Evolutionary conservation across 129 eudicot species (phyloP).

Genomic region (Lactuca saligna): DNA sequence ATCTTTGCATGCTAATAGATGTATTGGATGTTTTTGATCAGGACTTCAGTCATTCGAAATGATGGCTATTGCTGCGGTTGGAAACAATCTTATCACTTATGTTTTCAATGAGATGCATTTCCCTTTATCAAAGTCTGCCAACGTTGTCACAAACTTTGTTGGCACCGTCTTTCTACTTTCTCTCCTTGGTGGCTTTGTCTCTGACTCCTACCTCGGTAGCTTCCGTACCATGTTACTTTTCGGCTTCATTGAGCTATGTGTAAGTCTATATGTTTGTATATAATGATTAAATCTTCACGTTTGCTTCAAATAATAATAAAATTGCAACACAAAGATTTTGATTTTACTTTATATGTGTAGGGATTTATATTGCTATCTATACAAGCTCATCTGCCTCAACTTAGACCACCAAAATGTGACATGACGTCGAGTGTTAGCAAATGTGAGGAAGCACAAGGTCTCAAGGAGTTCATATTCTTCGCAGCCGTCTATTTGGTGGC

Average conservation of each 20-base stretch:
- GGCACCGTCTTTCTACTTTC: slow-evolving; percentile 84
- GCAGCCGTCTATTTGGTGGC: slow-evolving; percentile 86
- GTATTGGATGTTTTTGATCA: slow-evolving; percentile 26
- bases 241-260: slow-evolving; percentile 72
- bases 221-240: slow-evolving; percentile 70
- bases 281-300: not conserved
- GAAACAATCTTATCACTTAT: slow-evolving; percentile 77
- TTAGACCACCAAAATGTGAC: slow-evolving; percentile 76
- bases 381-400: slow-evolving; percentile 80
- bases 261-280: slow-evolving; percentile 22
- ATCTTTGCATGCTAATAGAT: not conserved
- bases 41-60: slow-evolving; percentile 84
- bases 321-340: not conserved
- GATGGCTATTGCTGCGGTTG: slow-evolving; percentile 90
- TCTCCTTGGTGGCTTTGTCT: slow-evolving; percentile 76
- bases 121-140: slow-evolving; percentile 71
- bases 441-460: slow-evolving; percentile 72
- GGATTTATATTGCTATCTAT: slow-evolving; percentile 83
- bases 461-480: slow-evolving; percentile 58
- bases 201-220: slow-evolving; percentile 84
- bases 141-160: slow-evolving; percentile 70
- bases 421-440: slow-evolving; percentile 29
- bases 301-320: not conserved
- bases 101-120: slow-evolving; percentile 86
- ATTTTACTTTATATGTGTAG: slow-evolving; percentile 28